These are phyloP conservation scores for Rhodamnia rubescens DNA, from an alignment of 345 rosid species.

Conservation along the genomic window DNA sequence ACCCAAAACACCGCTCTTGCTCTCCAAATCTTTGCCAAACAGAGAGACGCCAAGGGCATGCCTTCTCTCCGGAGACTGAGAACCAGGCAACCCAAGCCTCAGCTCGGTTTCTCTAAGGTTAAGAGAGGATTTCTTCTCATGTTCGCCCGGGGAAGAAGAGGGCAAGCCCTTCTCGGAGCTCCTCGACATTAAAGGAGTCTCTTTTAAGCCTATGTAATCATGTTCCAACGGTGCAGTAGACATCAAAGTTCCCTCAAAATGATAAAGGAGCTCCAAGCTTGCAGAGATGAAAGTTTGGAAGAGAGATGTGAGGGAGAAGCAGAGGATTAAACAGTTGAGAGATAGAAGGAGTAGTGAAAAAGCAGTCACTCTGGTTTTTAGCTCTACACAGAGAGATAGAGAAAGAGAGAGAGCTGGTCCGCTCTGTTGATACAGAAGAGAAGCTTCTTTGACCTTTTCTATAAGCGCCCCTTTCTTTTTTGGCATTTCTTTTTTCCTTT, in stretches of 20 bases:
- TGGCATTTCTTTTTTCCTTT: neutral
- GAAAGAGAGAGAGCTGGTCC: neutral
- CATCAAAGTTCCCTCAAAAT: conserved; percentile 18
- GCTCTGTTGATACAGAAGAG: conserved; percentile 8
- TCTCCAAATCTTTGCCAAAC: conserved; percentile 42
- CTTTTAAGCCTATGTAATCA: conserved; percentile 61
- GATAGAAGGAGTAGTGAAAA: neutral
- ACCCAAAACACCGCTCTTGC: conserved; percentile 13
- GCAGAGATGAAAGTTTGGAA: neutral
- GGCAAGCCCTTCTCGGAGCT: conserved; percentile 22
- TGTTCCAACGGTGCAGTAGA: conserved; percentile 34
- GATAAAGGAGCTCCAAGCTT: neutral
- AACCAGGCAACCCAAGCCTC: conserved; percentile 65
- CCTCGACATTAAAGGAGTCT: conserved; percentile 30
- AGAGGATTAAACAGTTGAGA: neutral
- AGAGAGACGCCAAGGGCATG: conserved; percentile 27
- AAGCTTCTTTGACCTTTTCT: conserved; percentile 44
- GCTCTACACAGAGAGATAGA: neutral
- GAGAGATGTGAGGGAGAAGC: neutral
- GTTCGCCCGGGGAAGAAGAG: conserved; percentile 19
- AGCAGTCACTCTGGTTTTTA: neutral
- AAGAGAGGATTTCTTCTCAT: conserved; percentile 11
- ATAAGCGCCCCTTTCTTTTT: conserved; percentile 4
- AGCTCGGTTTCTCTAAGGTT: conserved; percentile 57
- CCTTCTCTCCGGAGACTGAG: conserved; percentile 41